Conservation (phyloP, 495 filamentous ascomycete genomes). For the Bathelium albidoporum region DNA sequence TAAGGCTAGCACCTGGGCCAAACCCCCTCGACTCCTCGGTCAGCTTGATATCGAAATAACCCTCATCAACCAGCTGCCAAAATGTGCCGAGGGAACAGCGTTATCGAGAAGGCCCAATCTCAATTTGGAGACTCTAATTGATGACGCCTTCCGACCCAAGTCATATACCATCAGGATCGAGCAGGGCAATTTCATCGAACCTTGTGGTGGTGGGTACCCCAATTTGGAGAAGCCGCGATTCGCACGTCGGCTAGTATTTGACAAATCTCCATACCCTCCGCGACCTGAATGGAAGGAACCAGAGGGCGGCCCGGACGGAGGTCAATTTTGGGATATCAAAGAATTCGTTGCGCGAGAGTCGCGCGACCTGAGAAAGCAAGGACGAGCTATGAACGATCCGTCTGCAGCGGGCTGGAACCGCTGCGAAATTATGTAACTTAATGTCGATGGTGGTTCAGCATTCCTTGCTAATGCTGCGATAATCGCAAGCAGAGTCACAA, state of each 20-base stretch:
- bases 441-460: neutral
- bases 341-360: slow-evolving; percentile 16
- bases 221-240: slow-evolving; percentile 12
- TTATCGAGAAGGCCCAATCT: slow-evolving; percentile 7
- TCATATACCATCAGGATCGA: slow-evolving; percentile 23
- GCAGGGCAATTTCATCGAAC: slow-evolving; percentile 25
- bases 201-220: slow-evolving; percentile 5
- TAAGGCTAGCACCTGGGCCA: slow-evolving; percentile 6
- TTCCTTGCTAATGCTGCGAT: neutral
- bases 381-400: slow-evolving; percentile 8
- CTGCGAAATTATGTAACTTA: slow-evolving; percentile 9
- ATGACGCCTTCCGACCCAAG: slow-evolving; percentile 26
- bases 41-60: slow-evolving; percentile 26
- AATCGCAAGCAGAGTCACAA: neutral
- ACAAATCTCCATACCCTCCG: slow-evolving; percentile 27
- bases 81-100: neutral
- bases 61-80: slow-evolving; percentile 15
- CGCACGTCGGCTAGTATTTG: slow-evolving; percentile 23
- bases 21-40: slow-evolving; percentile 17
- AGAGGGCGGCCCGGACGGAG: slow-evolving; percentile 17
- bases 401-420: slow-evolving; percentile 13
- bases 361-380: slow-evolving; percentile 4
- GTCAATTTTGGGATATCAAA: slow-evolving; percentile 20
- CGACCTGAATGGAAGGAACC: slow-evolving; percentile 23
- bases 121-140: slow-evolving; percentile 18